Evolutionary conservation across 352 stramenopile genomes (phyloP).

Genomic region (Elongisporangium prolatum): DNA sequence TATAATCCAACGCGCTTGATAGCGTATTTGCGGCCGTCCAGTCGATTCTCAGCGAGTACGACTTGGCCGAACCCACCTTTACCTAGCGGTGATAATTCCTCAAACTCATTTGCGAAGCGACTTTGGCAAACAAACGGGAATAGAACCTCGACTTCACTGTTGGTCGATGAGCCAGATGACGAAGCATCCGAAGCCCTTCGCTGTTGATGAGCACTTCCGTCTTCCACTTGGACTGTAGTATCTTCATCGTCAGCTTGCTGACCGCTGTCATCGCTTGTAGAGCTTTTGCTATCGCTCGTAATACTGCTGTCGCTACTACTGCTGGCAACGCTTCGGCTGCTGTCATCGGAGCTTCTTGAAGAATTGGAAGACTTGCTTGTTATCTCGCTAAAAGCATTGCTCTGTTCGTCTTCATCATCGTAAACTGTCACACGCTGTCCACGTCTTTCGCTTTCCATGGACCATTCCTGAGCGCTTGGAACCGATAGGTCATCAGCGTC

Average conservation of each 20-base stretch:
- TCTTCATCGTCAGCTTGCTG: constrained; percentile 7
- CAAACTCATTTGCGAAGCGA: constrained; percentile 82
- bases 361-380: neutral
- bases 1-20: constrained; percentile 89
- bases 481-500: neutral
- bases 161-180: constrained; percentile 39
- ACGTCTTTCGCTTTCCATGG: neutral
- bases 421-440: neutral
- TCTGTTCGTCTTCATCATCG: neutral
- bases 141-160: constrained; percentile 60
- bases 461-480: neutral
- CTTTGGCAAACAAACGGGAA: constrained; percentile 84
- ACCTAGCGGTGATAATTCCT: constrained; percentile 83
- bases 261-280: constrained; percentile 10
- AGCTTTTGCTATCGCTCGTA: constrained; percentile 8
- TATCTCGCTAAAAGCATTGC: neutral
- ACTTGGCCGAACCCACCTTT: constrained; percentile 94
- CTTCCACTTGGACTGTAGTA: constrained; percentile 4
- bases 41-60: constrained; percentile 90
- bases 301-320: constrained; percentile 20
- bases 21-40: constrained; percentile 92
- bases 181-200: constrained; percentile 48
- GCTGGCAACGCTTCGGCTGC: constrained; percentile 11
- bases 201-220: constrained; percentile 3
- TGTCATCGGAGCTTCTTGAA: constrained; percentile 6